Conservation (phyloP, 345 rosid species). For the Arabidopsis arenosa region DNA sequence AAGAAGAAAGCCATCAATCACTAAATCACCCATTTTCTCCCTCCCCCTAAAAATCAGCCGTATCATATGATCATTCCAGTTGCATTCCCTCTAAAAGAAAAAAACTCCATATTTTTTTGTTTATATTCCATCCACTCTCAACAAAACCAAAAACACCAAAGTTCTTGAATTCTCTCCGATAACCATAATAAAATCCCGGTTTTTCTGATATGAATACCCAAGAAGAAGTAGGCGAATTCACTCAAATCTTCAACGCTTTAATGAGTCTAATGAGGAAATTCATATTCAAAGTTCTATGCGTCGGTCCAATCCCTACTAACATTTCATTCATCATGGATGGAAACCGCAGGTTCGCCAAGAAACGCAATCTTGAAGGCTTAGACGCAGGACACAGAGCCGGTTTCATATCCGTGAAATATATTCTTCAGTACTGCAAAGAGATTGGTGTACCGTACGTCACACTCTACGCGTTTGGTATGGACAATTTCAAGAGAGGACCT, state of each 20-base stretch:
- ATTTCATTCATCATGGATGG: constrained; percentile 49
- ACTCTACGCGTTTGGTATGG: constrained; percentile 75
- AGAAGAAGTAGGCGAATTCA: constrained; percentile 34
- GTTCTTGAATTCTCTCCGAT: constrained; percentile 8
- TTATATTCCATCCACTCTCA: constrained; percentile 18
- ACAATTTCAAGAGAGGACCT: constrained; percentile 73
- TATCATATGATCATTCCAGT: constrained; percentile 43
- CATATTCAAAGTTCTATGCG: constrained; percentile 35
- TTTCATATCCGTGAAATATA: constrained; percentile 53
- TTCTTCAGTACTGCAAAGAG: constrained; percentile 67
- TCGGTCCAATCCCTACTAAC: constrained; percentile 46
- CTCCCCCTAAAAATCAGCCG: constrained; percentile 31
- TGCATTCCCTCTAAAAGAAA: constrained; percentile 32
- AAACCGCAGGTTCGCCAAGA: constrained; percentile 44
- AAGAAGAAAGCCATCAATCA: constrained; percentile 3
- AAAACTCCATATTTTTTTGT: neutral
- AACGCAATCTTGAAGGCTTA: constrained; percentile 30
- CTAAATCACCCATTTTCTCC: constrained; percentile 19
- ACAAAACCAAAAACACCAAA: neutral
- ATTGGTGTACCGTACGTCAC: constrained; percentile 64
- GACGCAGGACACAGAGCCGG: constrained; percentile 61
- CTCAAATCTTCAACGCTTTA: constrained; percentile 23
- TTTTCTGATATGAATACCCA: constrained; percentile 14
- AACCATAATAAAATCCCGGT: neutral
- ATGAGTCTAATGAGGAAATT: constrained; percentile 35